These are phyloP conservation scores for Pichia terricola DNA, from an alignment of 1,139 yeast species.

Conservation along the genomic window DNA sequence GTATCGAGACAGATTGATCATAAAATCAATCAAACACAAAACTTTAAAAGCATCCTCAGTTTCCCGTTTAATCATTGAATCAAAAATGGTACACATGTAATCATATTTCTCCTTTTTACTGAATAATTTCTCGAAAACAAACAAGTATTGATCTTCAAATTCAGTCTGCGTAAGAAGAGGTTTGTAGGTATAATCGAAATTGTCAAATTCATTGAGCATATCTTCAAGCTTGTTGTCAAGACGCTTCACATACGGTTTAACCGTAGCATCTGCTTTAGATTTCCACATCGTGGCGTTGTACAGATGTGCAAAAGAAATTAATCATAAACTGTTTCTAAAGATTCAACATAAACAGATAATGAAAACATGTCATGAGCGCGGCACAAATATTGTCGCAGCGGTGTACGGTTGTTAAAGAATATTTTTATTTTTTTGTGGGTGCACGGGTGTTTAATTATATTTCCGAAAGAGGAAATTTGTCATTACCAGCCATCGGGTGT, in stretches of 20 bases:
- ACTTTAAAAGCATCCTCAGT: conserved; percentile 10
- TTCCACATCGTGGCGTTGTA: neutral
- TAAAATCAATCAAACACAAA: conserved; percentile 18
- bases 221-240: conserved; percentile 13
- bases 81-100: conserved; percentile 12
- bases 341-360: too few relatives aligned
- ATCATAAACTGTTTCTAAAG: too few relatives aligned
- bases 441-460: conserved; percentile 3
- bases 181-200: conserved; percentile 14
- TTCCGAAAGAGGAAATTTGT: conserved; percentile 6
- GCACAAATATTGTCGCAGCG: too few relatives aligned
- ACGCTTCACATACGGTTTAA: conserved; percentile 1
- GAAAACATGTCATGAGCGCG: too few relatives aligned
- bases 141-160: conserved; percentile 17
- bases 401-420: too few relatives aligned
- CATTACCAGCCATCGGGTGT: conserved; percentile 7
- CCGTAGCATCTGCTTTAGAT: neutral
- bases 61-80: conserved; percentile 6
- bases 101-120: conserved; percentile 11
- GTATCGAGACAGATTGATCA: conserved; percentile 15
- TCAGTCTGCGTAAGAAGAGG: conserved; percentile 16
- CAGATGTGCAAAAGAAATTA: neutral
- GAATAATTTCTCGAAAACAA: conserved; percentile 11
- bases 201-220: conserved; percentile 13
- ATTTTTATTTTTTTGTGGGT: neutral